Evolutionary conservation across 768 basidiomycete species (phyloP).

Genomic region (Podaxis sp.): DNA sequence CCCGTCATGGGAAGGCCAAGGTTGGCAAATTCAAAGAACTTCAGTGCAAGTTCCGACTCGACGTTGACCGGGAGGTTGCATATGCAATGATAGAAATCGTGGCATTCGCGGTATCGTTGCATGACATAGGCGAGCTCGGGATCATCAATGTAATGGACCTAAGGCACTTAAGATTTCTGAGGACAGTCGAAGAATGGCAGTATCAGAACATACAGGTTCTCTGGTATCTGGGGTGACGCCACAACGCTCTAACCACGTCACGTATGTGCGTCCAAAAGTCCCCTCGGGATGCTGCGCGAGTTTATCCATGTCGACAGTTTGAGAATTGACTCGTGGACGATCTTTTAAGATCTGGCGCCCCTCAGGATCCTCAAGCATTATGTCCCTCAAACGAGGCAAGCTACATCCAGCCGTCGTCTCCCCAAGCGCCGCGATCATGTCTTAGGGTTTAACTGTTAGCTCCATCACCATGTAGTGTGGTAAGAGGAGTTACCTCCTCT

Average conservation of each 20-base stretch:
- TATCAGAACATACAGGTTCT: conserved; percentile 59
- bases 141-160: conserved; percentile 95
- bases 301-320: conserved; percentile 66
- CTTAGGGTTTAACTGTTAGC: conserved; percentile 33
- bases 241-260: conserved; percentile 85
- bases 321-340: conserved; percentile 75
- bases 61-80: conserved; percentile 86
- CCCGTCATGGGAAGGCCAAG: conserved; percentile 85
- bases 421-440: conserved; percentile 92
- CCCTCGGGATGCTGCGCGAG: conserved; percentile 69
- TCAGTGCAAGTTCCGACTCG: conserved; percentile 89
- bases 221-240: conserved; percentile 92
- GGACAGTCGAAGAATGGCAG: neutral
- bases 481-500: conserved; percentile 66
- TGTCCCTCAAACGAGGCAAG: conserved; percentile 69
- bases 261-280: conserved; percentile 82
- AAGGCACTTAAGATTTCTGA: conserved; percentile 7
- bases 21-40: conserved; percentile 92
- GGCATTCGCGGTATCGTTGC: conserved; percentile 96
- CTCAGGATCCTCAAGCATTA: conserved; percentile 75
- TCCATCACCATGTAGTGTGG: neutral
- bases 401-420: conserved; percentile 87
- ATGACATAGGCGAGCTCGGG: conserved; percentile 97
- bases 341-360: conserved; percentile 83
- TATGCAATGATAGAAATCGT: conserved; percentile 96